Conservation (phyloP, 768 basidiomycete species). For the Lactifluus volemus region DNA sequence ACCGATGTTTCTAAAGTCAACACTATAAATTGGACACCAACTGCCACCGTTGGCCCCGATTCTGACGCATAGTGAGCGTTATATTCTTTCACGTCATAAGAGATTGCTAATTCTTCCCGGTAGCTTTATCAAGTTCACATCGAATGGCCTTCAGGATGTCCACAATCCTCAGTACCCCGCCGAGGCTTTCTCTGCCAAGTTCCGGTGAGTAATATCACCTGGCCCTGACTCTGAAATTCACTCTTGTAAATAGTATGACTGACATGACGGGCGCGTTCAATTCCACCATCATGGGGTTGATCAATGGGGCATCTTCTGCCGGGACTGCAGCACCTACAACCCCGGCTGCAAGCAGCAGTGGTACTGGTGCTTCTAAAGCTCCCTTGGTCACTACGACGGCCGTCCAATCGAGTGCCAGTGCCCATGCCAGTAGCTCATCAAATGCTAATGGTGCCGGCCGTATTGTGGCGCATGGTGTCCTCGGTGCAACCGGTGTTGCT, state of each 20-base stretch:
- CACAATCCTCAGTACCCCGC: slow-evolving; percentile 44
- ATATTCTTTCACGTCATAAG: background rate
- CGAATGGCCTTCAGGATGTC: slow-evolving; percentile 44
- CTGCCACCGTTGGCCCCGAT: slow-evolving; percentile 46
- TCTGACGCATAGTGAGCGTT: slow-evolving; percentile 43
- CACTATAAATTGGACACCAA: slow-evolving; percentile 43
- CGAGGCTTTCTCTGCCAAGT: slow-evolving; percentile 72
- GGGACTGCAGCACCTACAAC: background rate
- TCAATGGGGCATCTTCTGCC: slow-evolving; percentile 46
- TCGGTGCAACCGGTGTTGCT: slow-evolving; percentile 19
- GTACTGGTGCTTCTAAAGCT: slow-evolving; percentile 11
- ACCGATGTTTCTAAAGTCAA: slow-evolving; percentile 44
- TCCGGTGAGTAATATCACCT: slow-evolving; percentile 42
- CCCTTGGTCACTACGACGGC: slow-evolving; percentile 10
- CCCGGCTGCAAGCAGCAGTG: slow-evolving; percentile 22
- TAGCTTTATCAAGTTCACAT: slow-evolving; percentile 77
- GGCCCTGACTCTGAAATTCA: background rate
- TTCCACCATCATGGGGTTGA: slow-evolving; percentile 42
- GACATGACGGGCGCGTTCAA: slow-evolving; percentile 68
- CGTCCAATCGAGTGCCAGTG: slow-evolving; percentile 6
- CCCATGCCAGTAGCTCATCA: background rate
- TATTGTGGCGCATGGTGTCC: slow-evolving; percentile 13
- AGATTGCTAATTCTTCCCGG: background rate
- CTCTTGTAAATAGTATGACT: slow-evolving; percentile 38
- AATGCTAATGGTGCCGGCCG: slow-evolving; percentile 16